These are phyloP conservation scores for Arthromyces matolae DNA, from an alignment of 768 basidiomycete genomes.

Conservation along the genomic window DNA sequence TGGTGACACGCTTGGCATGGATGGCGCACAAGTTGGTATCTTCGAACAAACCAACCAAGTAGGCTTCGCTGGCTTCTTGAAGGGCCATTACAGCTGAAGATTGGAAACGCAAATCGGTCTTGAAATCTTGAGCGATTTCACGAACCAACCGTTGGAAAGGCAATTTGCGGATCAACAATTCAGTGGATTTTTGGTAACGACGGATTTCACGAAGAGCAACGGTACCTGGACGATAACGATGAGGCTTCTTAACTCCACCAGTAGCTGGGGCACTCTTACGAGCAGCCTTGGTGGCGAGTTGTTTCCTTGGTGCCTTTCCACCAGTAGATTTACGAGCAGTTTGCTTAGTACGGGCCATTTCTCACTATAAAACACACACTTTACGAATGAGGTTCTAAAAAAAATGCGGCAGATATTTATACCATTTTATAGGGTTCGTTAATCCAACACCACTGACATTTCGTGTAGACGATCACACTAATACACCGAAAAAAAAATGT, in stretches of 20 bases:
- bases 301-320: background rate
- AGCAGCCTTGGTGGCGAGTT: background rate
- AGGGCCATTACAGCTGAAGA: conserved; percentile 83
- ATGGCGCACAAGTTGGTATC: conserved; percentile 82
- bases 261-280: background rate
- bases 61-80: conserved; percentile 82
- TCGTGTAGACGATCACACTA: no score
- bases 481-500: no score
- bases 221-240: background rate
- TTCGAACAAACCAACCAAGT: conserved; percentile 72
- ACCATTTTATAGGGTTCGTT: no score
- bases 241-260: no score
- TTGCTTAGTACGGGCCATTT: background rate
- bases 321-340: no score
- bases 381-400: no score
- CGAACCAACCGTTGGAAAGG: background rate
- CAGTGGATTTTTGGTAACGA: background rate
- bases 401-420: no score
- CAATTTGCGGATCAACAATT: background rate
- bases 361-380: background rate
- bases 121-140: background rate
- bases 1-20: conserved; percentile 80
- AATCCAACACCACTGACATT: no score
- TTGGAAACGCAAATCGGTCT: conserved; percentile 85
- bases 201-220: background rate